Evolutionary conservation across 176 grass and related monocot species (phyloP).

Genomic region (Avena sativa): DNA sequence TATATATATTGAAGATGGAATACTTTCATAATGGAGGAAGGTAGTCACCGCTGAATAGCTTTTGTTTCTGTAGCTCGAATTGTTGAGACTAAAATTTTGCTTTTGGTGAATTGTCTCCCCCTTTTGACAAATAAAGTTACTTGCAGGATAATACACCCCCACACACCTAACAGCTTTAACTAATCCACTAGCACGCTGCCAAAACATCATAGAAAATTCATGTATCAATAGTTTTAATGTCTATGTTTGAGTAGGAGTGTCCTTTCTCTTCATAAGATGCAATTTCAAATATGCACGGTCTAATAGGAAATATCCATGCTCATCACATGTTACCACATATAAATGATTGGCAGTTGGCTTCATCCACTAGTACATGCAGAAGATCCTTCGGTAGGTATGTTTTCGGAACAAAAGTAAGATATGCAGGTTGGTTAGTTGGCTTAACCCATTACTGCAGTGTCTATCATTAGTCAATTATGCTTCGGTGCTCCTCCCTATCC

Average conservation of each 20-base stretch:
- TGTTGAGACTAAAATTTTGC: background rate
- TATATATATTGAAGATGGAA: background rate
- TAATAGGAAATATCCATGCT: background rate
- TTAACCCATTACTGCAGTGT: background rate
- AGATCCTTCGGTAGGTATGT: background rate
- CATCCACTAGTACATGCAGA: background rate
- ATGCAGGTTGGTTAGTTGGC: background rate
- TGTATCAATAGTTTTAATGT: too few species aligned
- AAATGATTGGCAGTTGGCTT: background rate
- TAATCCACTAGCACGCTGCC: too few species aligned
- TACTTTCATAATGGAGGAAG: background rate
- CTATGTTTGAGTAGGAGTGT: too few species aligned
- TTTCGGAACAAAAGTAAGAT: background rate
- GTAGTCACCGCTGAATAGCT: background rate
- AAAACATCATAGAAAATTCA: too few species aligned
- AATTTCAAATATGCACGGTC: too few species aligned
- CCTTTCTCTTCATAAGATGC: too few species aligned
- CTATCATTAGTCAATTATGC: too few species aligned
- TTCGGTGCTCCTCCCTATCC: too few species aligned
- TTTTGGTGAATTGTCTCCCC: background rate
- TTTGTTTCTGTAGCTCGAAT: background rate
- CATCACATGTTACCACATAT: background rate
- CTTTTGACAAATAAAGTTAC: too few species aligned
- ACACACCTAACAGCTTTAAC: too few species aligned
- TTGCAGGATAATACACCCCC: too few species aligned